These are phyloP conservation scores for Cyclanthera cordifolia DNA, from an alignment of 306 rosid genomes.

Conservation along the genomic window DNA sequence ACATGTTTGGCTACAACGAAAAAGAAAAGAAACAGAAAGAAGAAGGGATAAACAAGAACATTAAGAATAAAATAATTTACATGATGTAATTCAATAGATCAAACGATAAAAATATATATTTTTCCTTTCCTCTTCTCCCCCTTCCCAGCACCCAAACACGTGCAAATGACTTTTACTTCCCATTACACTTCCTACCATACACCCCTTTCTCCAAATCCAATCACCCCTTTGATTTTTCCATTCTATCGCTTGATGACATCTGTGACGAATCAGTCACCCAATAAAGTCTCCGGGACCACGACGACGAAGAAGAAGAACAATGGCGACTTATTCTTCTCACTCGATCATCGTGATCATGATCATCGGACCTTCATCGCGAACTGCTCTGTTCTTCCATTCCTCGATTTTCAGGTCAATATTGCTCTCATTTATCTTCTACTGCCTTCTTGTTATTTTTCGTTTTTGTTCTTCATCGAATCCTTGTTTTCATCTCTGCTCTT, in stretches of 20 bases:
- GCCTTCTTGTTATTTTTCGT: not conserved
- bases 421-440: not conserved
- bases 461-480: not conserved
- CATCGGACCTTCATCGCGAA: not conserved
- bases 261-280: not conserved
- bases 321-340: not conserved
- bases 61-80: too few species aligned
- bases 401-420: not conserved
- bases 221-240: too few species aligned
- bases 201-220: too few species aligned
- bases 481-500: not conserved
- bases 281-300: not conserved
- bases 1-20: too few species aligned
- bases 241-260: not conserved
- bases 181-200: too few species aligned
- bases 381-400: not conserved
- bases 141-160: too few species aligned
- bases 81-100: too few species aligned
- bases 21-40: too few species aligned
- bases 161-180: too few species aligned
- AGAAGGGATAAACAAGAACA: too few species aligned
- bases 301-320: not conserved
- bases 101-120: too few species aligned
- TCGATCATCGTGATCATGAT: not conserved
- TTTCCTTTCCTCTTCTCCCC: too few species aligned